Conservation (phyloP, 2,329 filamentous ascomycete species). For the Pseudogymnoascus sp. region DNA sequence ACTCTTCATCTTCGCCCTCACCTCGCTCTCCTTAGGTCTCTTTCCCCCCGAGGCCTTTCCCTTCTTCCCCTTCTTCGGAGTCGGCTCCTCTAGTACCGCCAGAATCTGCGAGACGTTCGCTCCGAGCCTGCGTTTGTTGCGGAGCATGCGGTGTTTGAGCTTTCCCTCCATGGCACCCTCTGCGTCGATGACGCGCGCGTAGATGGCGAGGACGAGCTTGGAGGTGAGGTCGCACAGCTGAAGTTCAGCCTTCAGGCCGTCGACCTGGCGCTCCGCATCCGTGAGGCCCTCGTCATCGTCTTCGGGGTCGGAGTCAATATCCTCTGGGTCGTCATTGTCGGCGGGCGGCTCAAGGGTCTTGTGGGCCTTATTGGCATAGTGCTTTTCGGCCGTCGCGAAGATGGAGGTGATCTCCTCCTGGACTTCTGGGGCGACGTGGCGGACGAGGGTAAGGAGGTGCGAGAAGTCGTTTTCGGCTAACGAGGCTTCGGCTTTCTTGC, state of each 20-base stretch:
- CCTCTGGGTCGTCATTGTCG: constrained; percentile 65
- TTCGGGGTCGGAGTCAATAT: constrained; percentile 53
- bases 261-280: constrained; percentile 51
- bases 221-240: constrained; percentile 76
- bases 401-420: constrained; percentile 63
- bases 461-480: constrained; percentile 36
- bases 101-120: constrained; percentile 76
- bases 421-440: constrained; percentile 56
- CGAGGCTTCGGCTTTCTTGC: constrained; percentile 32
- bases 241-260: constrained; percentile 71
- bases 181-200: constrained; percentile 65
- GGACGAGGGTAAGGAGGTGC: constrained; percentile 54
- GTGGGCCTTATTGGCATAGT: constrained; percentile 62
- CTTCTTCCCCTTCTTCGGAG: constrained; percentile 36
- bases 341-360: constrained; percentile 54
- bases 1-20: constrained; percentile 18
- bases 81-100: constrained; percentile 65
- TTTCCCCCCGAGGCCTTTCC: constrained; percentile 34
- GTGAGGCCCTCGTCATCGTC: constrained; percentile 48
- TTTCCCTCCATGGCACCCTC: constrained; percentile 50
- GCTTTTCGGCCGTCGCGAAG: constrained; percentile 67
- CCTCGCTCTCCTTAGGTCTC: constrained; percentile 23
- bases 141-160: constrained; percentile 61
- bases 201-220: constrained; percentile 74
- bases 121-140: constrained; percentile 75